phyloP scores from a whole-genome alignment of 768 basidiomycete species.

The Multifurca ochricompacta region DNA sequence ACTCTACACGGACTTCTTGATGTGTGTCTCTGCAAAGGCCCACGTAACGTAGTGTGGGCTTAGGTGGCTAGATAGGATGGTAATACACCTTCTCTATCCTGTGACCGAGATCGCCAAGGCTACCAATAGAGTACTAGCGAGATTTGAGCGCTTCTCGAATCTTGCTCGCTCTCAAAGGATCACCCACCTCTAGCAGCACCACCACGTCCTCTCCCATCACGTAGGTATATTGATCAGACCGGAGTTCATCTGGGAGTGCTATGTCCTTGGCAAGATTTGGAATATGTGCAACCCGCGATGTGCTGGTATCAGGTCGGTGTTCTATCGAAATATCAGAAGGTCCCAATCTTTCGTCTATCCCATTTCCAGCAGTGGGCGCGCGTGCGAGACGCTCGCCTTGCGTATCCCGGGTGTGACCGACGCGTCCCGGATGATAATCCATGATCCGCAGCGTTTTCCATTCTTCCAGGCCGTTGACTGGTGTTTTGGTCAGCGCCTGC shows the following conservation, averaged over 20 bases:
- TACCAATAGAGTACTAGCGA: neutral
- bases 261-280: neutral
- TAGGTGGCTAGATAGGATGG: neutral
- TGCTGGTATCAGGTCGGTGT: neutral
- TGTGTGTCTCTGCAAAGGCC: too few relatives aligned
- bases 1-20: too few relatives aligned
- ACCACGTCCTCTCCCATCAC: slow-evolving; percentile 7
- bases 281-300: neutral
- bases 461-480: neutral
- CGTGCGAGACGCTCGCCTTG: neutral
- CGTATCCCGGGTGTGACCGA: neutral
- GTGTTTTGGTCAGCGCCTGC: neutral
- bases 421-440: slow-evolving; percentile 2
- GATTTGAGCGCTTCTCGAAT: too few relatives aligned
- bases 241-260: neutral
- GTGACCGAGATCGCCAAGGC: neutral
- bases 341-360: too few relatives aligned
- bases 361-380: neutral
- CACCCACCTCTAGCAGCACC: neutral
- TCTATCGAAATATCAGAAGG: neutral
- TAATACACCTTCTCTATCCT: neutral
- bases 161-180: too few relatives aligned
- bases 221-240: neutral
- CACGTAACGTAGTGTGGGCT: too few relatives aligned
- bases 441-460: neutral